phyloP scores from a whole-genome alignment of 2,329 filamentous ascomycete genomes.

The Pestalotiopsis sp. region DNA sequence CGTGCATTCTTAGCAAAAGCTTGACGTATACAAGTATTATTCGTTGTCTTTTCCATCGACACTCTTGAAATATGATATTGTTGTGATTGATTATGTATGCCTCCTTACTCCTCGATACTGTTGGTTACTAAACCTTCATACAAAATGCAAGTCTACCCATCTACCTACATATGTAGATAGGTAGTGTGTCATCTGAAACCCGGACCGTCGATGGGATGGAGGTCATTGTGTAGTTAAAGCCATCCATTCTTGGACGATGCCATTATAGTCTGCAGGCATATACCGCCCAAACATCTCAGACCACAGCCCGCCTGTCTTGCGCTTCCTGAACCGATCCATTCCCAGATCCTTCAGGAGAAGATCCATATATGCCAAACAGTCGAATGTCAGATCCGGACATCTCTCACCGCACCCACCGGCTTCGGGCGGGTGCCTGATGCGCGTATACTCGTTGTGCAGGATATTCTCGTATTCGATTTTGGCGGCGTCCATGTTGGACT shows the following conservation, averaged over 20 bases:
- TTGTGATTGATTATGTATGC: no score
- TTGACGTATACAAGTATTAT: no score
- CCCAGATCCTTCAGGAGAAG: conserved; percentile 59
- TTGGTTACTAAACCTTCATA: no score
- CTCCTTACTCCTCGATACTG: no score
- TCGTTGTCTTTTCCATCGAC: no score
- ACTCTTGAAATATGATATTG: no score
- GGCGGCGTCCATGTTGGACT: conserved; percentile 32
- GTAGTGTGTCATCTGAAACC: no score
- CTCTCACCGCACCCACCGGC: conserved; percentile 49
- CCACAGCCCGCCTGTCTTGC: background rate
- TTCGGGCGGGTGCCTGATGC: conserved; percentile 49
- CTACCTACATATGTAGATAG: no score
- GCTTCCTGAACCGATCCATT: conserved; percentile 43
- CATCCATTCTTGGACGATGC: background rate
- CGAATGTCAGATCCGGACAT: conserved; percentile 63
- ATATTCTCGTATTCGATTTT: conserved; percentile 40
- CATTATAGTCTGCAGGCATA: background rate
- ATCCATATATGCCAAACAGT: conserved; percentile 63
- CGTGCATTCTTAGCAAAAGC: no score
- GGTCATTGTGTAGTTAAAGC: no score
- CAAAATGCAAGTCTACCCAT: no score
- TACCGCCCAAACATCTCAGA: background rate
- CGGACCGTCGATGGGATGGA: no score
- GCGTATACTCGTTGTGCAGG: conserved; percentile 58